Conservation (phyloP, 768 basidiomycete species). For the Amanita polypyramis region DNA sequence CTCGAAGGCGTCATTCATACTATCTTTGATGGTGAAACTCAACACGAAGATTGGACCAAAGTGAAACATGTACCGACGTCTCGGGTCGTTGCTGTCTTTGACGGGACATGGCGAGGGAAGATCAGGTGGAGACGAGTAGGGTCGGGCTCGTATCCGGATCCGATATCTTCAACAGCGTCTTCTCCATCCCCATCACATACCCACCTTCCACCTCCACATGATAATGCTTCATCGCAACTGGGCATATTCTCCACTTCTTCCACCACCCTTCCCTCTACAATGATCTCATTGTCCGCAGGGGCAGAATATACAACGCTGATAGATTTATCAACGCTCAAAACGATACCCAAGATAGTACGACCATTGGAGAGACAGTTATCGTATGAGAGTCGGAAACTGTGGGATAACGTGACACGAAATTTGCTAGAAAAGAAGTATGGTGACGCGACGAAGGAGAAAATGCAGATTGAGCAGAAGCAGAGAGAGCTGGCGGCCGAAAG, state of each 20-base stretch:
- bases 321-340: constrained; percentile 59
- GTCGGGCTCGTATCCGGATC: constrained; percentile 29
- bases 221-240: constrained; percentile 29
- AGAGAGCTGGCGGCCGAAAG: constrained; percentile 81
- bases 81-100: constrained; percentile 69
- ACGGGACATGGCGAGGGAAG: constrained; percentile 80
- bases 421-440: constrained; percentile 78
- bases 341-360: constrained; percentile 78
- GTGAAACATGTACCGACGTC: constrained; percentile 84
- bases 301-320: constrained; percentile 59
- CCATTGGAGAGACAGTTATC: constrained; percentile 71
- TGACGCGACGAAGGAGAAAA: constrained; percentile 89
- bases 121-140: constrained; percentile 70
- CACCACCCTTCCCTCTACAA: neutral
- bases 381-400: constrained; percentile 77
- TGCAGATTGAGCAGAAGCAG: constrained; percentile 87
- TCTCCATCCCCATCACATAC: constrained; percentile 38
- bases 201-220: constrained; percentile 22
- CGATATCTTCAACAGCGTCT: constrained; percentile 24
- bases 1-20: constrained; percentile 86
- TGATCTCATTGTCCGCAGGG: constrained; percentile 15
- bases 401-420: constrained; percentile 73
- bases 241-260: constrained; percentile 23
- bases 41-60: constrained; percentile 67
- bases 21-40: constrained; percentile 52